Base-by-base conservation (phyloP, 768 basidiomycete species). In the Tephrocybe rancida region DNA sequence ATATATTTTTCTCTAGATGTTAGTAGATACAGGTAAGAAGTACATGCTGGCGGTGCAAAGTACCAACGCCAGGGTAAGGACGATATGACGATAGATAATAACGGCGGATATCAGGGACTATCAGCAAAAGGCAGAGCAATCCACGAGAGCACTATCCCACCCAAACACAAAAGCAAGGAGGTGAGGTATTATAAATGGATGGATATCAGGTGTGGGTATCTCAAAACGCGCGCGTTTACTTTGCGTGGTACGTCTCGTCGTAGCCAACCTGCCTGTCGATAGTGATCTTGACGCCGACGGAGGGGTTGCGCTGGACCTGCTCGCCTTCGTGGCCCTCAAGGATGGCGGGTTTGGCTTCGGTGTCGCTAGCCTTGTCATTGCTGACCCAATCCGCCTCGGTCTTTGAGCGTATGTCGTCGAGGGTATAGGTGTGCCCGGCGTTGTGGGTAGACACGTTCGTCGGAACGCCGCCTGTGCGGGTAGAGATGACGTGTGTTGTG, bases 261-360 rank as follows among this genome's bases (percentile, higher is more conserved):
- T 81, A 84, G 24, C 81, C 80, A 45, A 84, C 72, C 59, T 85
- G 77, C 35, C 77, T 68, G 54, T 85, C 78, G 48, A 85, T 76
- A 1, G 83, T 84, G 51, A 85, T 73, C 59, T 83, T 84, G 30
- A 85, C 82, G n/a, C 83, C 83, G 35, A 65, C 62, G 11, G 65
- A 60, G 0, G 62, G 55, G 25, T 64, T 60, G 9, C 52, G 52
- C 3, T 57, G 64, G 0, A 61, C 55, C 5, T 68, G 64, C 21
- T 46, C 54, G 22, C 64, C 62, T n/a, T 67, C 69, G 22, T 62
- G 54, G 2, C 63, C 65, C n/a, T 72, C 72, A 22, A 74, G 65
- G 19, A 73, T 61, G 2, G 61, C 58, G 0, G 70, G 69, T 59
- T 77, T 73, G 49, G 66, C 67, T 59, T 78, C 73, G 47, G 63